Evolutionary conservation across 2,329 filamentous ascomycete genomes (phyloP).

Genomic region (Exophiala sideris): DNA sequence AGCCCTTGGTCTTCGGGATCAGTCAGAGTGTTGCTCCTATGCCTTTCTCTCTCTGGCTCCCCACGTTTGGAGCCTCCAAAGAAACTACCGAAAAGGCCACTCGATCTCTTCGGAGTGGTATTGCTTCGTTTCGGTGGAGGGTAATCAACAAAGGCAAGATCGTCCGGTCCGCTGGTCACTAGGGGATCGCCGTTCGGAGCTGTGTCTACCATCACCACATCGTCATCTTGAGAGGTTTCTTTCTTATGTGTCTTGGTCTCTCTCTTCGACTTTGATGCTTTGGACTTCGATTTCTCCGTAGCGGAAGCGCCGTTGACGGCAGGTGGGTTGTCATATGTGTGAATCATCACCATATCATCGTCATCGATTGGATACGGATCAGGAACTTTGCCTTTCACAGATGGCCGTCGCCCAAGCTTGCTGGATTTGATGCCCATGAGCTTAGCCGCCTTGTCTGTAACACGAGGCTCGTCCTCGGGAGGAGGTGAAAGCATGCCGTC

Average conservation of each 20-base stretch:
- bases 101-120: conserved; percentile 60
- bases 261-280: conserved; percentile 36
- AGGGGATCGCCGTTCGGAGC: conserved; percentile 46
- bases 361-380: conserved; percentile 64
- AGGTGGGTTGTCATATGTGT: conserved; percentile 43
- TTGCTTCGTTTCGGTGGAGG: conserved; percentile 58
- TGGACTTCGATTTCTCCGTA: conserved; percentile 35
- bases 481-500: conserved; percentile 72
- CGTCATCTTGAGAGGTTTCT: conserved; percentile 42
- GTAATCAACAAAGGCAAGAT: conserved; percentile 51
- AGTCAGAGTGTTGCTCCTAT: conserved; percentile 24
- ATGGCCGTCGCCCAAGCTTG: conserved; percentile 49
- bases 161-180: conserved; percentile 47
- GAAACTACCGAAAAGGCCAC: conserved; percentile 57
- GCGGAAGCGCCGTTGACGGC: conserved; percentile 32
- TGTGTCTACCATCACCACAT: conserved; percentile 54
- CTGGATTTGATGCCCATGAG: conserved; percentile 61
- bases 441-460: conserved; percentile 74
- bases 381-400: conserved; percentile 51
- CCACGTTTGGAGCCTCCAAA: conserved; percentile 57
- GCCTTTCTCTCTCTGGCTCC: conserved; percentile 25
- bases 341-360: conserved; percentile 60
- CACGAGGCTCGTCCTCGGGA: conserved; percentile 62
- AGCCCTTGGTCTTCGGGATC: conserved; percentile 26
- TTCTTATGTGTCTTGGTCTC: conserved; percentile 30